phyloP scores from a whole-genome alignment of 331 rosid genomes.

The Malus hybrid region DNA sequence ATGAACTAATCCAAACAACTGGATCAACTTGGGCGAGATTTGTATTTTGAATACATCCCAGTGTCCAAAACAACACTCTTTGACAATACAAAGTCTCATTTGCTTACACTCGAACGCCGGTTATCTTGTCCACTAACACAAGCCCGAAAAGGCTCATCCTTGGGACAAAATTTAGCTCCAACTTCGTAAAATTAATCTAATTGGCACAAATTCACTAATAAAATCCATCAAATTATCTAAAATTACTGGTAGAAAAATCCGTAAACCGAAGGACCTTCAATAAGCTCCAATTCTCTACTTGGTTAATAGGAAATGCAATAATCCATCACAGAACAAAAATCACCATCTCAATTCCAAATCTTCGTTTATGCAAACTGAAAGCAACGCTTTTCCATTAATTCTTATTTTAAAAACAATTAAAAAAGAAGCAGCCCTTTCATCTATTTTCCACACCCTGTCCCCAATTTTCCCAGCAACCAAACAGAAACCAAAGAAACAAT shows the following conservation, averaged over 20 bases:
- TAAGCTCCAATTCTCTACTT: background rate
- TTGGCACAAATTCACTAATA: background rate
- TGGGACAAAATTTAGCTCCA: background rate
- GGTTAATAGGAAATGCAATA: background rate
- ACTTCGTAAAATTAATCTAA: background rate
- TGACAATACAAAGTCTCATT: background rate
- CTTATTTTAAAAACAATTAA: background rate
- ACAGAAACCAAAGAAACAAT: background rate
- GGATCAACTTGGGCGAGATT: background rate
- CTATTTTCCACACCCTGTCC: background rate
- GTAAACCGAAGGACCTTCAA: background rate
- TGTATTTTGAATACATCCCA: background rate
- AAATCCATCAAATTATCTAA: background rate
- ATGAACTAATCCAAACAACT: background rate
- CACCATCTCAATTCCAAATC: background rate
- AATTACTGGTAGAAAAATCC: background rate
- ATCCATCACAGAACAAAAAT: background rate
- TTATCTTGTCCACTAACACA: background rate
- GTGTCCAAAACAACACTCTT: background rate
- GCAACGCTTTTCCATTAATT: background rate
- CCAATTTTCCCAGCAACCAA: slow-evolving; percentile 9
- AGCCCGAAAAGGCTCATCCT: background rate
- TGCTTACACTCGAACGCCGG: background rate
- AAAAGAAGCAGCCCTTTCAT: background rate
- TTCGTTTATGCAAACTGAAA: background rate